phyloP scores from a whole-genome alignment of 2,329 filamentous ascomycete species.

The Penicillium hordei region DNA sequence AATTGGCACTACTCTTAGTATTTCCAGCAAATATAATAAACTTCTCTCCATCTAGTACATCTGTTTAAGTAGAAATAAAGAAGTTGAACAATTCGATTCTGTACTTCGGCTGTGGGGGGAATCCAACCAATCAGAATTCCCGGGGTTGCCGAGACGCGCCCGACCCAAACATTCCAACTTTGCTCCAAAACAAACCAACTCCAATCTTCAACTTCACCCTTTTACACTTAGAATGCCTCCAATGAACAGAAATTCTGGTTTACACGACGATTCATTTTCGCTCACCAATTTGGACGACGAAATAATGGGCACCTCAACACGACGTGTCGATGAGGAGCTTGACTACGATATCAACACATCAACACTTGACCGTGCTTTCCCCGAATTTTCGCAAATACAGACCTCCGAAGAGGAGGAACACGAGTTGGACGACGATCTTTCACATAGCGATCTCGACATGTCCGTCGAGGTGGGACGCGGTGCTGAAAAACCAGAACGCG shows the following conservation, averaged over 20 bases:
- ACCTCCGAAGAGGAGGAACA: slow-evolving; percentile 42
- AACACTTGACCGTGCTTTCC: slow-evolving; percentile 48
- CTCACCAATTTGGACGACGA: slow-evolving; percentile 39
- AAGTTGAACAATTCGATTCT: neutral
- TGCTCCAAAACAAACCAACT: slow-evolving; percentile 15
- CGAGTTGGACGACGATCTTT: slow-evolving; percentile 20
- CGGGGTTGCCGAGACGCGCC: slow-evolving; percentile 17
- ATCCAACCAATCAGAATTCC: slow-evolving; percentile 4
- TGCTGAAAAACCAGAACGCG: slow-evolving; percentile 38
- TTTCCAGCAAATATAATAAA: neutral
- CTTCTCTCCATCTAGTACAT: neutral
- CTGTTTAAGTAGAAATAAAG: neutral
- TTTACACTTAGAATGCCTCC: slow-evolving; percentile 4
- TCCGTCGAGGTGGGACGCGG: slow-evolving; percentile 61
- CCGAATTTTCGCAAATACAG: slow-evolving; percentile 48
- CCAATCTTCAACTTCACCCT: slow-evolving; percentile 1
- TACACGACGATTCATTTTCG: slow-evolving; percentile 7
- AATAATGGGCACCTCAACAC: slow-evolving; percentile 28
- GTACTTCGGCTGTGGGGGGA: neutral
- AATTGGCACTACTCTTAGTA: neutral
- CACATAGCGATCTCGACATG: slow-evolving; percentile 46
- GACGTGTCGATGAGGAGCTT: slow-evolving; percentile 35
- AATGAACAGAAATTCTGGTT: slow-evolving; percentile 1
- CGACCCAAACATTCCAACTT: slow-evolving; percentile 16
- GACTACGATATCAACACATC: slow-evolving; percentile 50